Percentiles rank a stretch among this genome's conserved stretches.
phyloP scores from a whole-genome alignment of 2,329 filamentous ascomycete genomes.

The Purpureocillium lavendulum region DNA sequence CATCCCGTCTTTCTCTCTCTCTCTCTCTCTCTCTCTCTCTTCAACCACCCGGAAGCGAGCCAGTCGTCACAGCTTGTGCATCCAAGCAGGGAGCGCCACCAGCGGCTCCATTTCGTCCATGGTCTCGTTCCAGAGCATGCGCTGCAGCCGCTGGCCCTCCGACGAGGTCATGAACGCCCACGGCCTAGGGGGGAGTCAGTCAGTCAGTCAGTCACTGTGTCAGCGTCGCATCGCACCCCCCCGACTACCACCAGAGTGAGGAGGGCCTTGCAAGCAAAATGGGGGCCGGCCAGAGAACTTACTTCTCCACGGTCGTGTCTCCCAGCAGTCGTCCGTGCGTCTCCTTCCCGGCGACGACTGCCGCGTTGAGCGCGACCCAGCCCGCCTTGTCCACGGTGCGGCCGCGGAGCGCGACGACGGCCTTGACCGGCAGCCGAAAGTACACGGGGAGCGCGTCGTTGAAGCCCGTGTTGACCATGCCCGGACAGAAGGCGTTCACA shows the following conservation, averaged over 20 bases:
- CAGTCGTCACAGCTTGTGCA: conserved; percentile 7
- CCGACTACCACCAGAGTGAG: too few relatives aligned
- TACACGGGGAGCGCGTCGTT: not conserved
- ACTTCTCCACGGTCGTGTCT: not conserved
- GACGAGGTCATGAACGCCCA: not conserved
- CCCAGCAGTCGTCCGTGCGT: not conserved
- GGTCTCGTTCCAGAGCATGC: conserved; percentile 1
- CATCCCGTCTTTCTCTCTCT: too few relatives aligned
- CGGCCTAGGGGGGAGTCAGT: not conserved
- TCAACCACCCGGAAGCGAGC: too few relatives aligned
- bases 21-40: too few relatives aligned
- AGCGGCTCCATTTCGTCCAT: conserved; percentile 1
- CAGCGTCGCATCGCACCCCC: too few relatives aligned
- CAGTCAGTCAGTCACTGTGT: too few relatives aligned
- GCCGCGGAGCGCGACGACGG: not conserved
- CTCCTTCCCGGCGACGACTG: not conserved
- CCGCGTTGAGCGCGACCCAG: conserved; percentile 1
- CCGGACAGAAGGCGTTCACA: not conserved
- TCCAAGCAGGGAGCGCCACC: not conserved
- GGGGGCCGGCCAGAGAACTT: not conserved
- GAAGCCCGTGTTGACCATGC: not conserved
- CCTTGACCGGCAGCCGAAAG: not conserved
- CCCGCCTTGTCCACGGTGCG: not conserved
- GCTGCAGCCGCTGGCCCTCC: not conserved
- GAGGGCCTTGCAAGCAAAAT: too few relatives aligned